Evolutionary conservation across 1,284 basidiomycete genomes (phyloP), one percentile per base, ranked within the genome.

Genomic region (Cystobasidium slooffiae): DNA sequence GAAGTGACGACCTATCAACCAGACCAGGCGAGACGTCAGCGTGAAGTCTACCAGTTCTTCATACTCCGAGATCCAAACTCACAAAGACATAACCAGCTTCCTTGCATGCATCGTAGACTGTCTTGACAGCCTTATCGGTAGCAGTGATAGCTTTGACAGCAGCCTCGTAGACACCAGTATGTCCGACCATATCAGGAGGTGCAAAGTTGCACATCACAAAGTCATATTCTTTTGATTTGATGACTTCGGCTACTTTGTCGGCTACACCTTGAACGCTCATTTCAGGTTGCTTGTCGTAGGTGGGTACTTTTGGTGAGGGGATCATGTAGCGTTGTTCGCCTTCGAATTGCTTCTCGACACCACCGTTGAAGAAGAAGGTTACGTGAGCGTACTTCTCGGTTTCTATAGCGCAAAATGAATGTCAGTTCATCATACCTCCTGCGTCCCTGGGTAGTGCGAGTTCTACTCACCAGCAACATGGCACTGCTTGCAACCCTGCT

Each of bases 161-260:
- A 0, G 93, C 93, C 1, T 94, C 92, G 82, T 88, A 94, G 20
- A 90, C 85, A 77, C 93, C 93, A 0, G 93, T 95, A 84, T 95
- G 93, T 47, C 93, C 93, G 61, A 93, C 93, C 93, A 95, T 95
- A 81, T 96, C 93, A 16, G 93, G 93, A 62, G 93, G 93, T 37
- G 93, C 93, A 83, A 94, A 94, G 84, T 94, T 95, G 85, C 92
- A 94, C 93, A 96, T 95, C 76, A 95, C 87, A 82, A 95, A 94
- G 67, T 94, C 91, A 79, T 91, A 86, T 75, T 89, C 85, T 74
- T 85, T 83, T 77, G 85, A 84, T 80, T 86, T 86, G 77, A 95
- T 87, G n/a, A 93, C 85, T 82, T 92, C 89, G 2, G 91, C 91
- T 14, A 95, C 92, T 83, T 92, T 93, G 81, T 93, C 90, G 0